Conservation (phyloP, 164 flowering plant genomes). For the Vitis labrusca region DNA sequence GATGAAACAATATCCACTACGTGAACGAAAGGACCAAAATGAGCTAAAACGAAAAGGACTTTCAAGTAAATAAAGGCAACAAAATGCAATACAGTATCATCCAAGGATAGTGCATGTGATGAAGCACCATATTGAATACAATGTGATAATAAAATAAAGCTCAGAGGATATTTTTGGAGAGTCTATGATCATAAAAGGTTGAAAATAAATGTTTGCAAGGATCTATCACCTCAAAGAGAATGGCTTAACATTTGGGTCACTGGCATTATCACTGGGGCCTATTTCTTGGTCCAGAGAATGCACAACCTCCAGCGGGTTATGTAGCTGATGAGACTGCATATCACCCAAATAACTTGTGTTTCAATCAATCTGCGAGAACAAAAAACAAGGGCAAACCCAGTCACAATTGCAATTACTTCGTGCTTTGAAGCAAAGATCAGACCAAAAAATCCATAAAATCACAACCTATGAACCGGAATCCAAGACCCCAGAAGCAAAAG, state of each 20-base stretch:
- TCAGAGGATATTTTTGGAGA: background rate
- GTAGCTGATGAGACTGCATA: conserved; percentile 4
- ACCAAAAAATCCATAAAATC: conserved; percentile 18
- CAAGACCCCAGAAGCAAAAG: background rate
- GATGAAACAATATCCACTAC: background rate
- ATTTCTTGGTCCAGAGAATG: conserved; percentile 13
- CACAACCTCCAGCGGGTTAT: conserved; percentile 3
- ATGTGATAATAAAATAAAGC: background rate
- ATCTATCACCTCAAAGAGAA: conserved; percentile 29
- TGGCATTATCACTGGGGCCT: conserved; percentile 6
- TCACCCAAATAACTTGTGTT: too few species aligned
- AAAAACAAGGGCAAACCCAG: conserved; percentile 7
- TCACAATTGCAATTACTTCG: background rate
- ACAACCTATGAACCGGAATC: background rate
- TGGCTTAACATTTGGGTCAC: background rate
- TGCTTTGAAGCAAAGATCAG: background rate
- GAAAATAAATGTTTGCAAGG: background rate
- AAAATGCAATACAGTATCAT: background rate
- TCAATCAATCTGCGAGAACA: background rate
- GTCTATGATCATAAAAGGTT: background rate
- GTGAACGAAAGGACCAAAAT: background rate
- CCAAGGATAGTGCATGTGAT: conserved; percentile 1
- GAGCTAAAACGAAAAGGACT: background rate
- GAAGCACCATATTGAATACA: background rate
- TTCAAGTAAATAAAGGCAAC: background rate